Base-by-base conservation (phyloP, 2,329 filamentous ascomycete species). In the Pseudonectria foliicola region DNA sequence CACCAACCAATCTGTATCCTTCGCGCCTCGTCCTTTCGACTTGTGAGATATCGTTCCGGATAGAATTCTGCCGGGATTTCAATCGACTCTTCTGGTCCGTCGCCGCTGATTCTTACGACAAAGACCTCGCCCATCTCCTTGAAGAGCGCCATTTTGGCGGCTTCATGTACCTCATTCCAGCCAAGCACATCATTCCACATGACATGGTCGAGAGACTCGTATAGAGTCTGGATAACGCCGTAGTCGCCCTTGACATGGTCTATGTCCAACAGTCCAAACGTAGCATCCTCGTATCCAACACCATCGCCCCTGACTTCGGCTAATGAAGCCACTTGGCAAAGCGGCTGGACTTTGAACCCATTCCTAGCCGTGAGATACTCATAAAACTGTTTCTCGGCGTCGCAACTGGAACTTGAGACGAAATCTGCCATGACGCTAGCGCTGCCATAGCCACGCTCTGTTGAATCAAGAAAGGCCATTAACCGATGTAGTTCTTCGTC, bases 391-490 rank as follows among this genome's bases (percentile, higher is more conserved):
- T 61, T 61, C 37, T 67, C 64, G 13, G 59, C 53, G 7, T 62
- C 61, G 13, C 45, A 42, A 24, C 39, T 50, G n/a, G 53, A 42
- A 15, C 48, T 54, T 14, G 64, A 55, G 10, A 59, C 55, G 23
- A 61, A 43, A 10, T 65, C 56, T 4, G 60, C 53, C 6, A 80
- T 53, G 5, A 61, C 57, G 36, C 75, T 71, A 14, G 67, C 67
- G 1, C 70, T 73, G 11, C 73, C 77, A 43, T 79, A 80, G 28
- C 68, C 71, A 28, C 78, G 67, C 16, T 80, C 71, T 0, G 76
- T 77, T 8, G 56, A 61, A 37, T 81, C 77, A 3, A 82, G 63
- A 41, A 82, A 80, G 8, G 75, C 77, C 61, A 82, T 69, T 5
- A 82, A 54, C 11, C 77, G 72, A 44, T 80, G 77, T 2, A 80